Conservation (phyloP, 2,329 filamentous ascomycete genomes). For the Alternaria conjuncta region DNA sequence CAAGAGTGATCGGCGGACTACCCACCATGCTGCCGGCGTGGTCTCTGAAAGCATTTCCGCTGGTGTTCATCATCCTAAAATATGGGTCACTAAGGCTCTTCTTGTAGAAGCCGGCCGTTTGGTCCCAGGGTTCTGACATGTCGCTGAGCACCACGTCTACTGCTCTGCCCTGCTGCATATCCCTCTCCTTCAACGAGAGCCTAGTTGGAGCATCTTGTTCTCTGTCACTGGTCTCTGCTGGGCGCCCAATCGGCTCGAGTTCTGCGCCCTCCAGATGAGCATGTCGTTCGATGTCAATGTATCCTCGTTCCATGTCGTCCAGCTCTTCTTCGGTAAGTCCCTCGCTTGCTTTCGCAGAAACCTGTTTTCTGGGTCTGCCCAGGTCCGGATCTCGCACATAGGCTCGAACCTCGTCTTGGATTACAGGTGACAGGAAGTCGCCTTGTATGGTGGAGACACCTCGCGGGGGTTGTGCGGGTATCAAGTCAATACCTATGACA, state of each 20-base stretch:
- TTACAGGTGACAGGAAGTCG: constrained; percentile 78
- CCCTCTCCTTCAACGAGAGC: constrained; percentile 41
- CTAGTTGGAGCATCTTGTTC: constrained; percentile 33
- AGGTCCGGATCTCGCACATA: constrained; percentile 72
- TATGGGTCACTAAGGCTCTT: constrained; percentile 95
- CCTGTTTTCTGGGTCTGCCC: constrained; percentile 57
- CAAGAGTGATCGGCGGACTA: not conserved
- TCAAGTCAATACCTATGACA: constrained; percentile 90
- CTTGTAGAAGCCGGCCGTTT: constrained; percentile 78
- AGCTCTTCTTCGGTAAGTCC: constrained; percentile 49
- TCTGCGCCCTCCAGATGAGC: constrained; percentile 43
- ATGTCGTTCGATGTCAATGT: constrained; percentile 70
- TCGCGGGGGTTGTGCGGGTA: constrained; percentile 87
- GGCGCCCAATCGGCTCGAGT: constrained; percentile 22
- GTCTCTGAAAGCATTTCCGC: constrained; percentile 83
- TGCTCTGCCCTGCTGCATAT: constrained; percentile 59
- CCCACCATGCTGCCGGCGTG: constrained; percentile 94
- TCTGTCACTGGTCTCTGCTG: constrained; percentile 19
- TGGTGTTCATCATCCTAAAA: constrained; percentile 99
- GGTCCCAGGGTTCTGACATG: constrained; percentile 97
- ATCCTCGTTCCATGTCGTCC: constrained; percentile 59
- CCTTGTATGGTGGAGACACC: constrained; percentile 96
- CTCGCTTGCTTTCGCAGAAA: constrained; percentile 33
- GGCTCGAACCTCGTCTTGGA: constrained; percentile 78
- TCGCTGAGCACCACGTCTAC: constrained; percentile 97